These are phyloP conservation scores for Ceratocystiopsis sp. DNA, from an alignment of 2,329 filamentous ascomycete genomes.

Conservation along the genomic window DNA sequence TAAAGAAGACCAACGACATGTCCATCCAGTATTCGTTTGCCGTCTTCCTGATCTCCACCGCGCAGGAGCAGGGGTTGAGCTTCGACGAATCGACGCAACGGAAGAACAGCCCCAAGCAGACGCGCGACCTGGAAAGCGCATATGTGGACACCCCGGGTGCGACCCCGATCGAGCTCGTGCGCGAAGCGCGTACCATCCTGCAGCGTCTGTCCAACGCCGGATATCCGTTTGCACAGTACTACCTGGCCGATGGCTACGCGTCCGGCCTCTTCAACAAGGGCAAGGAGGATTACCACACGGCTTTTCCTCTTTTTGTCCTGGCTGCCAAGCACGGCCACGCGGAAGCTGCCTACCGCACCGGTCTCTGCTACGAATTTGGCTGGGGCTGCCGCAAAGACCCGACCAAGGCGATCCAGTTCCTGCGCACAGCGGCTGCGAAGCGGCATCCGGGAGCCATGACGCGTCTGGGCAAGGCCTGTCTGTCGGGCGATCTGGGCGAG, in stretches of 20 bases:
- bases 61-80: conserved; percentile 56
- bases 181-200: conserved; percentile 78
- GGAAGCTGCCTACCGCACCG: conserved; percentile 85
- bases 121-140: conserved; percentile 29
- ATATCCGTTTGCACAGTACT: conserved; percentile 96
- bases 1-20: conserved; percentile 88
- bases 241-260: conserved; percentile 83
- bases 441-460: conserved; percentile 92
- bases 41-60: conserved; percentile 79
- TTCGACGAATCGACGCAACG: conserved; percentile 27
- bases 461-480: conserved; percentile 74
- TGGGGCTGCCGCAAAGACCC: conserved; percentile 89
- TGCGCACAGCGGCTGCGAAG: conserved; percentile 78
- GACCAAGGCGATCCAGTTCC: conserved; percentile 84
- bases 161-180: conserved; percentile 52
- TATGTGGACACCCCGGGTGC: conserved; percentile 27
- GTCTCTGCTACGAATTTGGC: conserved; percentile 92
- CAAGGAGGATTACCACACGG: conserved; percentile 77
- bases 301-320: conserved; percentile 81
- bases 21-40: conserved; percentile 94
- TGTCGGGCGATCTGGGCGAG: conserved; percentile 75
- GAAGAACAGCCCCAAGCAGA: conserved; percentile 29
- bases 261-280: conserved; percentile 92
- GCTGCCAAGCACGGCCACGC: conserved; percentile 95
- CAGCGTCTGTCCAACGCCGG: conserved; percentile 72